Evolutionary conservation across 2,329 filamentous ascomycete species (phyloP), one percentile per base, ranked within the genome.

Genomic region (Colletotrichum falcatum): DNA sequence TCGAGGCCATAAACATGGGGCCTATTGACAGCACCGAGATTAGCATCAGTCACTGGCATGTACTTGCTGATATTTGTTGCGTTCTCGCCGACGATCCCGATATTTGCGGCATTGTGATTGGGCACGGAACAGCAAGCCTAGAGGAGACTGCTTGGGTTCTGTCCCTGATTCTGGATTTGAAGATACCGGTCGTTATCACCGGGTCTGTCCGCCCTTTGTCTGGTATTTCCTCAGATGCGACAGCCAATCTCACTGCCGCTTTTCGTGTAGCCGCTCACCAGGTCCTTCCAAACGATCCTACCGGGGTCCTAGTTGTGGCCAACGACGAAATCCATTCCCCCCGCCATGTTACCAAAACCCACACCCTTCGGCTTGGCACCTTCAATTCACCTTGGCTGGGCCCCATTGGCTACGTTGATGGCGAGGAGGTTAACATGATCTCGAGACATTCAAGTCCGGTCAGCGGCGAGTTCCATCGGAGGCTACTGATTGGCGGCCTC

Each of bases 311-410:
- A 6, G 66, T 69, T 30, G 66, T 69, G 1, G n/a, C 49, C 3
- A 65, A 69, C n/a, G 46, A 66, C 14, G 61, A 69, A 26, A 60
- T 69, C 14, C 66, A 69, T 18, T 54, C 55, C 6, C 66, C 61
- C 9, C 61, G 66, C 6, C 12, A 20, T 4, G 61, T 69, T 3
- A 61, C 62, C 3, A 69, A 69, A 55, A 60, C 66, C 9, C 62
- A 69, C 23, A 69, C 66, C n/a, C 54, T 60, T 18, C 46, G 44
- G 9, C 61, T 65, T 16, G 66, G 48, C 3, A 62, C 66, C 18
- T 69, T 69, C 26, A 39, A 42, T n/a, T 69, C 62, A 0, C 66
- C 66, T 14, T 53, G 54, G 37, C 14, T 14, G 9, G 55, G 55
- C 0, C 49, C 62, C 0, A 28, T 70, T 20, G 66, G 66, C 3